Base-by-base conservation (phyloP, 2,329 filamentous ascomycete genomes). In the Ilyonectria destructans region DNA sequence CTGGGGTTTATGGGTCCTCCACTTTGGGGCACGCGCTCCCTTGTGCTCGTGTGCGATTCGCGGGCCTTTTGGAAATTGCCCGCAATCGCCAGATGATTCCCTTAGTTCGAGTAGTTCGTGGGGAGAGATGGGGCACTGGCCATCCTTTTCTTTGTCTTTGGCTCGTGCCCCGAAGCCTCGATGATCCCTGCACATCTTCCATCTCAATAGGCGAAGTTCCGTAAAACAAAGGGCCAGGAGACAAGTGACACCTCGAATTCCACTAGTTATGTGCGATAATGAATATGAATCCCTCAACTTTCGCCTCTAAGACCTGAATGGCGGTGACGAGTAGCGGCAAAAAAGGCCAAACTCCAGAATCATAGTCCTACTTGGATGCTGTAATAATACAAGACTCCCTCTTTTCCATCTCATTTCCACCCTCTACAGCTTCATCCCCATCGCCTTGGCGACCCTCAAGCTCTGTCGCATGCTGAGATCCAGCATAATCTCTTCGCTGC, bases 401-500 rank as follows among this genome's bases (percentile, higher is more conserved):
- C n/a, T 43, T 43, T 43, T 17, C 13, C n/a, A 15, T 55, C 35
- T 19, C 29, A 45, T 23, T n/a, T 12, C 37, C 31, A 10, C 29
- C 23, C 12, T 40, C 67, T 91, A 98, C 81, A 99, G 80, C 88
- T 98, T 99, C 96, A 98, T 98, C 10, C 96, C 96, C 81, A 97
- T 86, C 70, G 91, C 91, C 88, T 98, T 92, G 75, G 95, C 93
- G 62, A 99, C 96, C 81, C 90, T 91, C 86, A 97, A 81, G 70
- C 92, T 93, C 87, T 98, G 95, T 75, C 96, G 88, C 81, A 99
- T 97, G 83, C 94, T 97, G 78, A 99, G 83, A 82, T 99, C 96
- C 73, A 98, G 85, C 96, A 99, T 99, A 73, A 99, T 99, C 88
- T 99, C 96, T 85, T 99, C 96, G 73, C 91, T 94, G 26, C 96